Evolutionary conservation across 169 alveolate species (phyloP).

Genomic region (Perkinsus olseni): DNA sequence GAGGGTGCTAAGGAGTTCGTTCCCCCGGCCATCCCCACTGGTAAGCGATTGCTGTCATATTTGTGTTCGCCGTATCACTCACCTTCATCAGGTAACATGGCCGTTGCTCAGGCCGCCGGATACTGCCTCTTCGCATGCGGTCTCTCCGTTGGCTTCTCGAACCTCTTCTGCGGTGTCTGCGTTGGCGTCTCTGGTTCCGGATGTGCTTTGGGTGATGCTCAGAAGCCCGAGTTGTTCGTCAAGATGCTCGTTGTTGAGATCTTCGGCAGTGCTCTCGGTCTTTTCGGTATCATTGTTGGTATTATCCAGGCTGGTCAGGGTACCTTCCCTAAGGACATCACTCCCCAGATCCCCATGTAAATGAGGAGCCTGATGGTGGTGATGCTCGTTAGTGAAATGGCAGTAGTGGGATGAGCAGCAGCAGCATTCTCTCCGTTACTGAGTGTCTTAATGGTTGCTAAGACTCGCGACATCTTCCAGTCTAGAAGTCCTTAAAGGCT

Average conservation of each 20-base stretch:
- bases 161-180: slow-evolving; percentile 91
- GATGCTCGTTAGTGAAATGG: not conserved
- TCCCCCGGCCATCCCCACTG: slow-evolving; percentile 50
- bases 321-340: not conserved
- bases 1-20: slow-evolving; percentile 10
- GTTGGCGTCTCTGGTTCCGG: slow-evolving; percentile 99
- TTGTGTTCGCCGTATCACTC: not conserved
- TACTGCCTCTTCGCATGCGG: slow-evolving; percentile 95
- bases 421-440: not conserved
- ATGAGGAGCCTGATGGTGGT: not conserved
- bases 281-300: slow-evolving; percentile 45
- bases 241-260: slow-evolving; percentile 96
- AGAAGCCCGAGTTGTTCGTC: slow-evolving; percentile 95
- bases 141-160: slow-evolving; percentile 96
- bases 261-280: slow-evolving; percentile 96
- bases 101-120: slow-evolving; percentile 59
- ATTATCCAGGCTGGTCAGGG: slow-evolving; percentile 29
- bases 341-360: not conserved
- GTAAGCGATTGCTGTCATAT: slow-evolving; percentile 46
- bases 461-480: not conserved
- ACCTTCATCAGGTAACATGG: not conserved
- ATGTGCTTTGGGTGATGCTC: slow-evolving; percentile 98
- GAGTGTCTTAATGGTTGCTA: not conserved
- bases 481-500: not conserved
- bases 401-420: not conserved